Percentiles rank a stretch among this genome's conserved stretches.
Conservation (phyloP, 805 yeast genomes). For the Candida wancherniae region DNA sequence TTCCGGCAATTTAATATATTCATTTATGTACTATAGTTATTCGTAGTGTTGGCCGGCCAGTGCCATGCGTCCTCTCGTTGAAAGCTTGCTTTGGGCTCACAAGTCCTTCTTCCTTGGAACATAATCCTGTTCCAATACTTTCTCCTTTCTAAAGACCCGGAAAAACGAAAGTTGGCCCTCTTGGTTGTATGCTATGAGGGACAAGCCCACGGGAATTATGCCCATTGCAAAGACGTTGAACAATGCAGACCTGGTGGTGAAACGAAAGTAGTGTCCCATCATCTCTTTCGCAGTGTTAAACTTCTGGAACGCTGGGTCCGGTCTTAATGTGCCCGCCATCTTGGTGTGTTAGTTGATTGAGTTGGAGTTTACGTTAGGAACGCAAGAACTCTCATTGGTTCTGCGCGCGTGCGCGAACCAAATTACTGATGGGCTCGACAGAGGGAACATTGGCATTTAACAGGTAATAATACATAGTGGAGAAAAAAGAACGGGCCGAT, state of each 20-base stretch:
- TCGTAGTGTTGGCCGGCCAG: too few species aligned
- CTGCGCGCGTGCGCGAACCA: conserved; percentile 14
- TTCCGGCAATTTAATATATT: too few species aligned
- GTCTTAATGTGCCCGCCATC: conserved; percentile 43
- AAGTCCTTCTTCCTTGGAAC: conserved; percentile 43
- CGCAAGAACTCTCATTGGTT: conserved; percentile 17
- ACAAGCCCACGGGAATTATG: conserved; percentile 33
- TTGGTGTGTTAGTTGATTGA: conserved; percentile 2
- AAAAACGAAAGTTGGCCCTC: conserved; percentile 35
- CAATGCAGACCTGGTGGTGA: conserved; percentile 34
- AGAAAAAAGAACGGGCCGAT: too few species aligned
- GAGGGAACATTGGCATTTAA: neutral
- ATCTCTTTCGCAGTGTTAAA: conserved; percentile 41
- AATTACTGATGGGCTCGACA: too few species aligned
- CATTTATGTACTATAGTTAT: too few species aligned
- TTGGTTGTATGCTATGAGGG: conserved; percentile 30
- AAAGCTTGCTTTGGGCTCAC: conserved; percentile 13
- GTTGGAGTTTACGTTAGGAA: conserved; percentile 1
- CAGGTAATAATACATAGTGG: conserved; percentile 1
- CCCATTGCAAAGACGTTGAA: conserved; percentile 37
- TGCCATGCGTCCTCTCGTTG: too few species aligned
- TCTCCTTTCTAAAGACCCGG: conserved; percentile 33
- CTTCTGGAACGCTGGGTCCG: conserved; percentile 38
- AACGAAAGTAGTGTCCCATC: conserved; percentile 39
- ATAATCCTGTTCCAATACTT: conserved; percentile 34